These are phyloP conservation scores for Tetradesmus obliquus DNA, from an alignment of 139 green algal species.

Conservation along the genomic window DNA sequence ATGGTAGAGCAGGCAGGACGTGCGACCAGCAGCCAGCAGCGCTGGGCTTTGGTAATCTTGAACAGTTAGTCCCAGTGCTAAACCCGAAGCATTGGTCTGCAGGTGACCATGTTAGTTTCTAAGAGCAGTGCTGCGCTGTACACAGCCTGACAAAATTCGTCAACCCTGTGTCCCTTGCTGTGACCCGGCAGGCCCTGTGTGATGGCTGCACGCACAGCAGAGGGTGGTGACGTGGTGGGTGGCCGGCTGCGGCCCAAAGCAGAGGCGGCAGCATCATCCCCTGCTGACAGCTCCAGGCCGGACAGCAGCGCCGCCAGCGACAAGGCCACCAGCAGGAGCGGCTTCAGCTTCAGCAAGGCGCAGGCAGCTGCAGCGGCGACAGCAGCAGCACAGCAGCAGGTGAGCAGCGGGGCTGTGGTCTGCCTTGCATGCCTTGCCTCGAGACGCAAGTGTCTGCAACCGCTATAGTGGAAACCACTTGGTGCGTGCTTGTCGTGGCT, in stretches of 20 bases:
- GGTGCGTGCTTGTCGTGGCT: too few species aligned
- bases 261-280: not conserved
- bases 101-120: too few species aligned
- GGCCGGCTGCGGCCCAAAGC: constrained; percentile 2
- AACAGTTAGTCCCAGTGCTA: too few species aligned
- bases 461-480: too few species aligned
- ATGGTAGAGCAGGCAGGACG: not conserved
- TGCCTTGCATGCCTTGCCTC: not conserved
- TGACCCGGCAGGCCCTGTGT: constrained; percentile 15
- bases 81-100: too few species aligned
- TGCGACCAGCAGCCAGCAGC: not conserved
- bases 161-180: too few species aligned
- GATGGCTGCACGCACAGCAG: constrained; percentile 1
- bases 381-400: not conserved
- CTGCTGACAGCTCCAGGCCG: not conserved
- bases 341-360: constrained; percentile 18
- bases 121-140: too few species aligned
- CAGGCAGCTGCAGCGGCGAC: not conserved
- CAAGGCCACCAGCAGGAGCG: constrained; percentile 11
- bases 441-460: too few species aligned
- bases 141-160: too few species aligned
- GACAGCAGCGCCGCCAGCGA: not conserved
- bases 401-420: not conserved
- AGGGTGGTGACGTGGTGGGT: constrained; percentile 3
- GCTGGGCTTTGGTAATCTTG: not conserved